Evolutionary conservation across 2,329 filamentous ascomycete genomes (phyloP), one percentile per base, ranked within the genome.

Genomic region (Colletotrichum orchidophilum): DNA sequence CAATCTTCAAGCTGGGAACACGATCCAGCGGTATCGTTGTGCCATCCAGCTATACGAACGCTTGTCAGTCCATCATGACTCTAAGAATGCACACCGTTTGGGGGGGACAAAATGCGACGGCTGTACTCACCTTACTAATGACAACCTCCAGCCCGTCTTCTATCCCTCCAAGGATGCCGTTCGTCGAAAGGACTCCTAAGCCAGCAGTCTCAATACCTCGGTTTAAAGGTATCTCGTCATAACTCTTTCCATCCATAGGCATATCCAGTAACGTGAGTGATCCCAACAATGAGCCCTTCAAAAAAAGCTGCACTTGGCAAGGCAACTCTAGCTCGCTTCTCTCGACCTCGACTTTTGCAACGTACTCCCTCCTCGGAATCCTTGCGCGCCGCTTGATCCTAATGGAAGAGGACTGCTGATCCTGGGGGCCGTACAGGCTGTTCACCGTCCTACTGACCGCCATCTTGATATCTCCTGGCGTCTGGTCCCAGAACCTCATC

Each of bases 391-490:
- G 55, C 54, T 29, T 67, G 26, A 12, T 13, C 13, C 35, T 58
- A 15, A 4, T 60, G 35, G 2, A 24, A 26, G 39, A 55, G 2
- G 1, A 78, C n/a, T 63, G 24, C 5, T 54, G 42, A 9, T 63
- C 27, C 24, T 12, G 63, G 11, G 71, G 71, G 5, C 71, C 78
- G 74, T 86, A 87, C 3, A 95, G 79, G 0, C 80, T 84, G 68
- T 88, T 85, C 13, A 93, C 87, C 4, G 90, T 87, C 0, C 80
- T 84, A 68, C 88, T 85, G 13, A 93, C 87, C 7, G 90, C 87
- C 0, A 88, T 86, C 46, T 89, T 86, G 54, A 94, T 78, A 74
- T 91, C 84, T 69, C 89, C 85, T 1, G 87, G 81, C 3, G 86
- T 86, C 80, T 90, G 88, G 31, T 83, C 85, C 73, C 89, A 88